Conservation (phyloP, 2,329 filamentous ascomycete genomes). For the Daldinia eschscholtzii region DNA sequence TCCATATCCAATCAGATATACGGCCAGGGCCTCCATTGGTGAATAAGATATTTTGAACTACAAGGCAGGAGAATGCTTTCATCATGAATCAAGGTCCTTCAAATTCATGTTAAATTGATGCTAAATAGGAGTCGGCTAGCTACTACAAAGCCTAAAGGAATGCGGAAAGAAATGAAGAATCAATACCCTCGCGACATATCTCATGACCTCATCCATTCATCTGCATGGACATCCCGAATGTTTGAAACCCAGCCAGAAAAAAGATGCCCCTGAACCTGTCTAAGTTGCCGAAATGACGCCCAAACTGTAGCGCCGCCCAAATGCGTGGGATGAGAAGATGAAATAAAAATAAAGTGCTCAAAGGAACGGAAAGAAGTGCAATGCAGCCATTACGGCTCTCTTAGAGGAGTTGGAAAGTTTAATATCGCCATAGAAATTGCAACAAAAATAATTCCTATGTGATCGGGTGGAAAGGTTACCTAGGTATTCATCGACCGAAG, state of each 20-base stretch:
- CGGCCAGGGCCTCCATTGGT: constrained; percentile 17
- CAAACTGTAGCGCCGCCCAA: constrained; percentile 37
- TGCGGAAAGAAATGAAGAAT: constrained; percentile 32
- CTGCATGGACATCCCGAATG: constrained; percentile 26
- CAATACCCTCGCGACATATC: constrained; percentile 32
- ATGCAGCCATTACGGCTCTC: constrained; percentile 13
- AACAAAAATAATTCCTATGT: constrained; percentile 36
- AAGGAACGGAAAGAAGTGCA: constrained; percentile 37
- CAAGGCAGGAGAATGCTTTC: constrained; percentile 16
- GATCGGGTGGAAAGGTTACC: constrained; percentile 30
- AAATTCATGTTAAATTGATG: constrained; percentile 37
- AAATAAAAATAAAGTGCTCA: constrained; percentile 8
- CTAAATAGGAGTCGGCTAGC: constrained; percentile 36
- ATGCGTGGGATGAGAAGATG: constrained; percentile 32
- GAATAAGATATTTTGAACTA: constrained; percentile 26
- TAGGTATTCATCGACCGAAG: constrained; percentile 51
- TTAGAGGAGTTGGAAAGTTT: background rate
- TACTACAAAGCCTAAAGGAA: constrained; percentile 39
- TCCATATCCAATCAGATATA: constrained; percentile 29
- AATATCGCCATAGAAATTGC: background rate
- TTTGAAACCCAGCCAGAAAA: constrained; percentile 25
- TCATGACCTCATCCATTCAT: constrained; percentile 42
- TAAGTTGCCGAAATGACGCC: constrained; percentile 39
- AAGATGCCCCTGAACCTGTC: constrained; percentile 34
- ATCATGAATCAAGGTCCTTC: constrained; percentile 13